Evolutionary conservation across 1,139 yeast species (phyloP), one percentile per base, ranked within the genome.

Genomic region (Meyerozyma guilliermondii): DNA sequence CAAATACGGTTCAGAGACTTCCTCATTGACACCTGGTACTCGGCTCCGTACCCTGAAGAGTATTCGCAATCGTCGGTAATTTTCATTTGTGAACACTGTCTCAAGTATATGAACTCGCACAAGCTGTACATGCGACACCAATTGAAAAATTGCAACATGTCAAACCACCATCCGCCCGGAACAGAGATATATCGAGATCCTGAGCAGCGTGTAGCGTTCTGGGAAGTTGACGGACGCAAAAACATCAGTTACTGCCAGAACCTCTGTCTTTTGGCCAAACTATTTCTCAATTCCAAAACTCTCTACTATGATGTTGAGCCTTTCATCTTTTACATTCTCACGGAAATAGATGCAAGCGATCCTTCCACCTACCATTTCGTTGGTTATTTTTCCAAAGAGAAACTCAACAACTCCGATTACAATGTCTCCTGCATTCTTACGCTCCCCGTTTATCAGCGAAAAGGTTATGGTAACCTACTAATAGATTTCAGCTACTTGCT

Each of bases 301-400:
- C 68, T 92, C 40, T 89, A 89, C 57, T 89, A 89, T 58, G 98
- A 91, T 56, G 98, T 92, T 33, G 97, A 91, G 56, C 97, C 98
- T 1, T 92, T 92, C 54, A 75, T 87, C 57, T 92, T 92, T 58
- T 92, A 92, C 62, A 80, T 89, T 2, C 65, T 92, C 43, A 86
- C 92, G 1, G 94, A 84, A 53, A 68, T 77, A 26, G 91, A 83
- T 53, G 70, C 67, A 8, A 48, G 53, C 2, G 68, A 68, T 46
- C 62, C 66, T 9, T 53, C 65, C 5, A 78, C 77, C 23, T 85
- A 85, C 57, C 89, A 85, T 58, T 83, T 91, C 62, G 94, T 89
- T 29, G 98, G 98, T 0, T 92, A 92, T 61, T 92, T 92, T 56
- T 87, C 96, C 23, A 92, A 91, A 53, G 97, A 89, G 53, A 88